phyloP scores from a whole-genome alignment of 129 eudicot species.

The Tagetes patula region DNA sequence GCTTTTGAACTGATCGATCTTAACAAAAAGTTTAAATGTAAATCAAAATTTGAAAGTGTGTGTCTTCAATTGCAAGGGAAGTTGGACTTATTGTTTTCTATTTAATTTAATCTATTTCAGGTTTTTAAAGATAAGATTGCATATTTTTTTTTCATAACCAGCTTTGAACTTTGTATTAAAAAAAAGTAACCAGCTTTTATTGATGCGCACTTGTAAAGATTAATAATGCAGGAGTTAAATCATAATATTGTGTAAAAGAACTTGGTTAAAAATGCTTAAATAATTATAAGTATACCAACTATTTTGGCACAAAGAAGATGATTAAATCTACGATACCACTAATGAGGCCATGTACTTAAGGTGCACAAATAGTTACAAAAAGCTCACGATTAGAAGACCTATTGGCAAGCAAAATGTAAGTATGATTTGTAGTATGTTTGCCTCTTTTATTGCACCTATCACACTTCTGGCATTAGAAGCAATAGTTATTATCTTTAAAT shows the following conservation, averaged over 20 bases:
- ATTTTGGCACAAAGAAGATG: constrained; percentile 59
- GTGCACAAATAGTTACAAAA: constrained; percentile 76
- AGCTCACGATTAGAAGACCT: constrained; percentile 80
- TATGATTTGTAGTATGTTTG: neutral
- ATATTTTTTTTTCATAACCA: neutral
- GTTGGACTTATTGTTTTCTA: too few species aligned
- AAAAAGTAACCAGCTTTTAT: neutral
- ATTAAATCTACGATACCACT: constrained; percentile 62
- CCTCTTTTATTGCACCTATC: neutral
- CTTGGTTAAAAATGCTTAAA: constrained; percentile 56
- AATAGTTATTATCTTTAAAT: too few species aligned
- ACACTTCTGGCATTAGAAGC: too few species aligned
- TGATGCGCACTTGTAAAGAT: constrained; percentile 36
- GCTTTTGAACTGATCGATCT: too few species aligned
- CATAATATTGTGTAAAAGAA: constrained; percentile 31
- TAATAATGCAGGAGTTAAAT: neutral
- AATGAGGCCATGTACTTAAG: constrained; percentile 54
- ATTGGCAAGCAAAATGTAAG: constrained; percentile 79
- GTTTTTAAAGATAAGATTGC: too few species aligned
- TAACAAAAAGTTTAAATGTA: too few species aligned
- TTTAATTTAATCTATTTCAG: too few species aligned
- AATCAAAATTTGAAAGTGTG: too few species aligned
- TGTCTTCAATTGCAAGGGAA: too few species aligned
- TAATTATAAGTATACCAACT: constrained; percentile 54
- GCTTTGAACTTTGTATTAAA: too few species aligned